These are phyloP conservation scores for Silybum marianum DNA, from an alignment of 129 eudicot genomes.

Conservation along the genomic window DNA sequence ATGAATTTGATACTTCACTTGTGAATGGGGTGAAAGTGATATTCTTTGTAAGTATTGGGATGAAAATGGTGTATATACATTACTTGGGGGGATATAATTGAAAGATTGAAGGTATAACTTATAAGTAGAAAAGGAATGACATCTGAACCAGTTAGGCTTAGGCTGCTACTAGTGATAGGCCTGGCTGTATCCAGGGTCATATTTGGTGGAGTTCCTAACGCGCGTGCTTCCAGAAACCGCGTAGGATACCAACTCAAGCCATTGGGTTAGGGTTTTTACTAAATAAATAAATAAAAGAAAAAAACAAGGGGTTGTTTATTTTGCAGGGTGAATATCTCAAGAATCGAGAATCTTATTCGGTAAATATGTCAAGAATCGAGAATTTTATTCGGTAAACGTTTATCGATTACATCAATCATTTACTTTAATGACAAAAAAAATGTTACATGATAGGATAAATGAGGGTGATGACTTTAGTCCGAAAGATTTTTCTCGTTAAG, in stretches of 20 bases:
- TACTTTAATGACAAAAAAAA: too few relatives aligned
- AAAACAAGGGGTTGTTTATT: too few relatives aligned
- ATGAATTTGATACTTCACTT: not conserved
- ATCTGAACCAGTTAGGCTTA: slow-evolving; percentile 16
- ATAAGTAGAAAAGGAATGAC: not conserved
- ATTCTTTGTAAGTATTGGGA: not conserved
- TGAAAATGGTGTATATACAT: not conserved
- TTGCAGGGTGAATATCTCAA: too few relatives aligned
- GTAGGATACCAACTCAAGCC: slow-evolving; percentile 12
- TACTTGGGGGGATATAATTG: slow-evolving; percentile 1
- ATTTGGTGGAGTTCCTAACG: not conserved
- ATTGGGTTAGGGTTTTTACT: too few relatives aligned
- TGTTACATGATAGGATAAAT: too few relatives aligned
- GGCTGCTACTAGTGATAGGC: slow-evolving; percentile 6
- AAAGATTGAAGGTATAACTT: slow-evolving; percentile 15
- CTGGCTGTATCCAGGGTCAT: slow-evolving; percentile 21
- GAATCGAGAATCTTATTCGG: too few relatives aligned
- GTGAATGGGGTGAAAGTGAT: not conserved
- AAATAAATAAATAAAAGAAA: too few relatives aligned
- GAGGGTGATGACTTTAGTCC: too few relatives aligned
- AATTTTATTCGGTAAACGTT: too few relatives aligned
- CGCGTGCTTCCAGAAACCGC: slow-evolving; percentile 21
- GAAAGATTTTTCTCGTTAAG: too few relatives aligned
- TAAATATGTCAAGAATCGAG: too few relatives aligned
- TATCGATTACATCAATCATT: too few relatives aligned